Evolutionary conservation across 2,329 filamentous ascomycete species (phyloP), one percentile per base, ranked within the genome.

Genomic region (Dendryphion nanum): DNA sequence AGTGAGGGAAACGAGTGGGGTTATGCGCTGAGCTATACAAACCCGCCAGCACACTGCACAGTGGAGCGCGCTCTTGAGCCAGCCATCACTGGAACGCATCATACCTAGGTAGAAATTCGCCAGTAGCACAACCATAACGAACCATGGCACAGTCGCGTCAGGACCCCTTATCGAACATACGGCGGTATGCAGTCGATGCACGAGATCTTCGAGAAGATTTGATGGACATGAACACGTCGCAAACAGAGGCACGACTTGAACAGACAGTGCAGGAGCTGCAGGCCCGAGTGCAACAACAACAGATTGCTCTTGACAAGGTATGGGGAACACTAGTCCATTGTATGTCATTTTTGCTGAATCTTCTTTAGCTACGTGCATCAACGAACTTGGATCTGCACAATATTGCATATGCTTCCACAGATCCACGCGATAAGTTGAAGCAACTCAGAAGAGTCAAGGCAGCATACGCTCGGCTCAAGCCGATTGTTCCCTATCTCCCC

Each of bases 231-330:
- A 63, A 67, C 48, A 51, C 53, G 42, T 56, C 61, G 12, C 47
- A 68, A 38, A 73, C 82, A 45, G 67, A 74, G 36, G 59, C 71
- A 29, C 79, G 76, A 53, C 69, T 91, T 30, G 78, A 87, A 40
- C 75, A 78, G 37, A 88, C 86, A 2, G 56, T 90, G 30, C 76
- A 74, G 45, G 81, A 85, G 56, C 76, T 91, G 1, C 80, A 85
- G 57, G 64, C 66, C 38, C 72, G 68, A 53, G 67, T 77, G 30
- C 61, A 60, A 37, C 64, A 65, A 44, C 73, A 76, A 52, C 70
- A 74, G 46, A 59, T 64, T 44, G 70, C 71, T 7, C 45, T 78
- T 28, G 67, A 68, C 21, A 63, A 68, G 57, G 74, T 75, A 57
- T 30, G 57, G 16, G 29, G 4, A 19, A 19, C 14, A 6, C 16